phyloP scores from a whole-genome alignment of 2,329 filamentous ascomycete genomes.

The Lasiodiplodia sp. region DNA sequence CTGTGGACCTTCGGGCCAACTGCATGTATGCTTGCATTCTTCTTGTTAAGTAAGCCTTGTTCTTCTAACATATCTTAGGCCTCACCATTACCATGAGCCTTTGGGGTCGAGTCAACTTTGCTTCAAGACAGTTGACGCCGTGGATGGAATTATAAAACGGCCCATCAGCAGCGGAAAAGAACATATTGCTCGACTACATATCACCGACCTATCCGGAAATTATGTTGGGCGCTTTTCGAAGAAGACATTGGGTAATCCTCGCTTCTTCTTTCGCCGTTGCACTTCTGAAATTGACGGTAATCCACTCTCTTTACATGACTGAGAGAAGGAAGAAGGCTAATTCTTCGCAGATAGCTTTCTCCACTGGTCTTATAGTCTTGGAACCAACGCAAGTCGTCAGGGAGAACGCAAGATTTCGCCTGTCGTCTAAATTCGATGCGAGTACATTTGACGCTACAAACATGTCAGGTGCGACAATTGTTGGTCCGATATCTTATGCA shows the following conservation, averaged over 20 bases:
- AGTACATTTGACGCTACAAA: background rate
- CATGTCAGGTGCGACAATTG: background rate
- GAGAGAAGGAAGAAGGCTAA: background rate
- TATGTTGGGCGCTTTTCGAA: background rate
- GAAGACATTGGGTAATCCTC: constrained; percentile 2
- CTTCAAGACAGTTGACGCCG: background rate
- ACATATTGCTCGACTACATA: background rate
- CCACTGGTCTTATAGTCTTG: background rate
- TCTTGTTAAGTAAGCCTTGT: background rate
- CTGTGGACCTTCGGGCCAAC: constrained; percentile 6
- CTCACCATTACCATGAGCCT: constrained; percentile 1
- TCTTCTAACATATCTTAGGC: background rate
- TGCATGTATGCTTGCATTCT: background rate
- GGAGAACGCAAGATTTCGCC: background rate
- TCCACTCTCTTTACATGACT: background rate
- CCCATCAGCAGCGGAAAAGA: background rate
- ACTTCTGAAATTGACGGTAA: background rate
- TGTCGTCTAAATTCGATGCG: background rate
- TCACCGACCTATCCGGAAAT: background rate
- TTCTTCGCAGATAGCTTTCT: background rate
- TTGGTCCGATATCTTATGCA: background rate
- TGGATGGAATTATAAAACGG: background rate
- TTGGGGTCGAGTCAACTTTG: background rate
- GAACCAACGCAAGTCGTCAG: background rate
- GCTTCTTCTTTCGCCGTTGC: background rate